Base-by-base conservation (phyloP, 2,329 filamentous ascomycete genomes). In the Cercospora zeae-maydis region DNA sequence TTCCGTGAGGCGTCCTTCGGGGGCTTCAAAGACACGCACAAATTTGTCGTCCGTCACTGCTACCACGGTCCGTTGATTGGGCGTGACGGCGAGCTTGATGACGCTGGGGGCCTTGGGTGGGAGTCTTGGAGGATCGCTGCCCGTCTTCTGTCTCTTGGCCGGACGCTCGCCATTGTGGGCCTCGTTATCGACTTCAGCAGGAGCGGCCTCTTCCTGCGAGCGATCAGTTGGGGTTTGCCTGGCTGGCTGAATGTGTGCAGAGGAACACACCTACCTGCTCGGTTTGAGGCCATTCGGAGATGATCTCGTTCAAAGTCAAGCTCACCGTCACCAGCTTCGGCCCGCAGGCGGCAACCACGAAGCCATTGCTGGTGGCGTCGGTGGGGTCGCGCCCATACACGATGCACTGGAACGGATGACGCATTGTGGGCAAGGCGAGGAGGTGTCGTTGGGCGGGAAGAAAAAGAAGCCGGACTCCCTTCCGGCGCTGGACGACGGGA, bases 41-140 rank as follows among this genome's bases (percentile, higher is more conserved):
- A 85, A 87, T 79, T 99, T 99, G 80, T 98, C 95, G 72, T 96
- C 91, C 8, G 92, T 96, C 31, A 96, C 85, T 21, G 87, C 90
- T 45, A 96, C 80, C 19, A 96, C 75, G 77, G 96, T 81, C 45
- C 84, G 81, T 13, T 87, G 85, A 67, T 90, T 82, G 13, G 80
- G 75, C 0, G 91, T 88, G 30, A 84, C 78, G 21, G 84, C 80
- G 67, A 97, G 74, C 66, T 88, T 85, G 63, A 88, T 88, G 59
- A 97, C 84, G 70, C 88, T 86, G 4, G 88, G 84, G 63, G 80
- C 75, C 30, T 72, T 69, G 1, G 58, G 58, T 37, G 71, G 67
- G 34, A 69, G 75, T 77, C 69, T 80, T 78, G 67, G 45, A 11
- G 31, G 4, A 36, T 51, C 45, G 51, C 76, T 76, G 53, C 24